These are phyloP conservation scores for Neoascochyta sp. DNA, from an alignment of 2,329 filamentous ascomycete genomes.

Conservation along the genomic window DNA sequence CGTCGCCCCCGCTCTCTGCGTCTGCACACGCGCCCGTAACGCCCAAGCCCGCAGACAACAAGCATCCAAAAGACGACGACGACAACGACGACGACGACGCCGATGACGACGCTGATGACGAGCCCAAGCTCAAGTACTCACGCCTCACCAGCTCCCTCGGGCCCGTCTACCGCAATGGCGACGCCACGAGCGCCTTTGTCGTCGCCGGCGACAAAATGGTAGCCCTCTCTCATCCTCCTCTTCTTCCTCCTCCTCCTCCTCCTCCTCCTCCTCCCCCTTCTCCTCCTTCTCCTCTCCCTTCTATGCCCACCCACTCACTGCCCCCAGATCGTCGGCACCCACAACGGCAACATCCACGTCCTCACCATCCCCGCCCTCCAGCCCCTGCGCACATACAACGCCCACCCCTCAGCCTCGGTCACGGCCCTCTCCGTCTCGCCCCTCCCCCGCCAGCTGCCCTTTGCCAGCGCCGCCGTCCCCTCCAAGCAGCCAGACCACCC, in stretches of 20 bases:
- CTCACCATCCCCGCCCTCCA: slow-evolving; percentile 79
- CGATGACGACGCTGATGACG: slow-evolving; percentile 83
- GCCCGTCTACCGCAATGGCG: slow-evolving; percentile 85
- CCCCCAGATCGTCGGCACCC: slow-evolving; percentile 82
- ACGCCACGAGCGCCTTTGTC: slow-evolving; percentile 87
- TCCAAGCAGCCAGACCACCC: slow-evolving; percentile 11
- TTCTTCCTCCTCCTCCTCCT: no score
- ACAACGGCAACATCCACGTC: slow-evolving; percentile 94
- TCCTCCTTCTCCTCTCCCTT: no score
- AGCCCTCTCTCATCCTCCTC: no score
- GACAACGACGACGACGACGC: slow-evolving; percentile 51
- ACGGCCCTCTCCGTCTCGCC: slow-evolving; percentile 89
- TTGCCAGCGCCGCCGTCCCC: slow-evolving; percentile 18
- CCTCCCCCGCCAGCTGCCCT: slow-evolving; percentile 58
- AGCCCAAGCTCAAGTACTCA: slow-evolving; percentile 90
- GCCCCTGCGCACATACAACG: slow-evolving; percentile 79
- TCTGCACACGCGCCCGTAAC: slow-evolving; percentile 17
- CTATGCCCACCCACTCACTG: no score
- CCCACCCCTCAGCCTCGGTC: slow-evolving; percentile 79
- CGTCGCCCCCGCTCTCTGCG: no score
- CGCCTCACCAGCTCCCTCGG: slow-evolving; percentile 77
- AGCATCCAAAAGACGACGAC: slow-evolving; percentile 21
- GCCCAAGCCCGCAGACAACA: slow-evolving; percentile 11
- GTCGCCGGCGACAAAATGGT: slow-evolving; percentile 97
- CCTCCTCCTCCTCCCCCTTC: no score